Conservation (phyloP, 768 basidiomycete genomes). For the Boletus patriciae region DNA sequence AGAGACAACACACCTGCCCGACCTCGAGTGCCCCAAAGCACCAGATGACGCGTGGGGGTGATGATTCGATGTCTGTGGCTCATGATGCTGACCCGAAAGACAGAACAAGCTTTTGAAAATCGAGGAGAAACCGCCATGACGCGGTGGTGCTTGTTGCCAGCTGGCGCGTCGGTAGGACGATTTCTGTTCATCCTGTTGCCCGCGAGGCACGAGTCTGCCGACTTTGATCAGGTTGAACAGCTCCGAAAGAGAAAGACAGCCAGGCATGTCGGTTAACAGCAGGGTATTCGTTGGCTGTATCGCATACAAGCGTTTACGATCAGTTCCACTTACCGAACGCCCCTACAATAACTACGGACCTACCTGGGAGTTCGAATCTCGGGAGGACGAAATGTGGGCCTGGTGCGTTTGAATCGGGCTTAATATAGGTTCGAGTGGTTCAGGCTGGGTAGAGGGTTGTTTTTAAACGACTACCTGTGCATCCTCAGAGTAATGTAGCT, state of each 20-base stretch:
- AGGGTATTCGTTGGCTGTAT: not conserved
- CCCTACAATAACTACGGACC: not conserved
- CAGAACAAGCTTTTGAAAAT: not conserved
- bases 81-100: not conserved
- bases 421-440: too few species aligned
- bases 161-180: not conserved
- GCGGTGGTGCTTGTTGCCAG: too few species aligned
- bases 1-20: not conserved
- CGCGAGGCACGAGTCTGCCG: slow-evolving; percentile 5
- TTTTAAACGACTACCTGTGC: not conserved
- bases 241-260: not conserved
- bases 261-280: not conserved
- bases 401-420: not conserved
- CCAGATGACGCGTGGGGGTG: not conserved
- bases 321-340: not conserved
- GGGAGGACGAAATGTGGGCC: not conserved
- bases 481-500: not conserved
- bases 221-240: not conserved
- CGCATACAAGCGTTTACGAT: not conserved
- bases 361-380: not conserved
- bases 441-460: not conserved
- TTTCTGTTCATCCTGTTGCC: not conserved
- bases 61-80: not conserved
- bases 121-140: not conserved
- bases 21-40: not conserved